Evolutionary conservation across 1,284 basidiomycete species (phyloP), one percentile per base, ranked within the genome.

Genomic region (Schizophyllum commune): DNA sequence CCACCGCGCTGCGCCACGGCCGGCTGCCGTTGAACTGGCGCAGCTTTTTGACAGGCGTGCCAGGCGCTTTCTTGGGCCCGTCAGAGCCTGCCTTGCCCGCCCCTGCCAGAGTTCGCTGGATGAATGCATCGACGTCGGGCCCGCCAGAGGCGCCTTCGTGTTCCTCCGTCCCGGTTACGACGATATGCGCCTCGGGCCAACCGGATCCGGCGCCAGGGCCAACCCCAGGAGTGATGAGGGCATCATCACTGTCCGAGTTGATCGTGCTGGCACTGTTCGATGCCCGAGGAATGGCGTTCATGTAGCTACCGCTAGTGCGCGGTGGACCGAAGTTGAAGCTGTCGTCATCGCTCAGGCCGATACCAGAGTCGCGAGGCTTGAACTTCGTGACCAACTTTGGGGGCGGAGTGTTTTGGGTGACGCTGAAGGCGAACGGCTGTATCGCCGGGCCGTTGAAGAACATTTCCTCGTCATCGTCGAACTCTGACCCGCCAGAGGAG

Each of bases 41-140:
- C 19, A 82, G 84, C 72, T 86, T 86, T 78, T 92, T 92, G 55
- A 91, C 87, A 0, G 91, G 90, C 2, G 91, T 92, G 0, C 86
- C 89, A 4, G 90, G 90, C 15, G 83, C 82, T 58, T 78, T 83
- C 75, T 88, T 91, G 33, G 73, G 71, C 59, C 77, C 79, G 58
- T 79, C 77, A 57, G 72, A 68, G 59, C 74, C 70, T 32, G 74
- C 76, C 65, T 84, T 79, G 27, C 80, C 75, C 11, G 81, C 81
- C 1, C 81, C 79, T 1, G 82, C 81, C n/a, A 92, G 80, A 0
- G 85, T 86, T 34, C 83, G 83, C 65, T 86, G 74, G 64, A 92
- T 90, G 70, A 90, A 90, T 6, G 80, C 81, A 60, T 91, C 86
- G 0, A 88, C 78, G 57, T 86, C 79, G 20, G 75, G 70, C 17